Conservation (phyloP, 2,329 filamentous ascomycete genomes). For the Waltergamsia citrina region DNA sequence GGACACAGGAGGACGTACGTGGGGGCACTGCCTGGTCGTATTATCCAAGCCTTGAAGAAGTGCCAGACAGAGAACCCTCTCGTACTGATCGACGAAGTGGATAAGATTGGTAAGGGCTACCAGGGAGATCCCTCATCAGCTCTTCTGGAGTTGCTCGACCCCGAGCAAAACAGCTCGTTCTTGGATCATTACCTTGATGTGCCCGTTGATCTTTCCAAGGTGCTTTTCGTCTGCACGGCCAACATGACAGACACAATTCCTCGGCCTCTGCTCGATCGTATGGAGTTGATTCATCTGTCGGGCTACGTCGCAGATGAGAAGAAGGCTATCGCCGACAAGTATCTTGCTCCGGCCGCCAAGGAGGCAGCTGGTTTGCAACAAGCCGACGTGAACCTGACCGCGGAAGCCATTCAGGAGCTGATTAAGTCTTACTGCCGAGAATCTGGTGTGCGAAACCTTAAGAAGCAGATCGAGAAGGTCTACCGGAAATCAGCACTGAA, state of each 20-base stretch:
- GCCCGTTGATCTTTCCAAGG: constrained; percentile 92
- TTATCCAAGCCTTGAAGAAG: constrained; percentile 97
- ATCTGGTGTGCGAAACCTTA: constrained; percentile 91
- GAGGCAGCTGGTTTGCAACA: constrained; percentile 85
- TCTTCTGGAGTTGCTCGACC: constrained; percentile 85
- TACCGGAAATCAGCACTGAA: constrained; percentile 96
- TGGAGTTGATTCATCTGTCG: constrained; percentile 95
- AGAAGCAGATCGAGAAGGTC: constrained; percentile 99
- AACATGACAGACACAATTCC: constrained; percentile 99
- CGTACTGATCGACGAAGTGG: constrained; percentile 92
- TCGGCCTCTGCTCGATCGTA: constrained; percentile 83
- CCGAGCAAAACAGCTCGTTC: constrained; percentile 96
- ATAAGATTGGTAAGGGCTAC: constrained; percentile 95
- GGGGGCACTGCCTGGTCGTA: constrained; percentile 86
- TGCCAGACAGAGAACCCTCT: constrained; percentile 97
- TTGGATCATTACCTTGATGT: constrained; percentile 98
- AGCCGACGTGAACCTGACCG: constrained; percentile 78
- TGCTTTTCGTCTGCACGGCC: constrained; percentile 95
- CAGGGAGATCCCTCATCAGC: constrained; percentile 95
- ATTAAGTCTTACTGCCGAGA: constrained; percentile 99
- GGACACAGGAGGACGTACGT: constrained; percentile 95
- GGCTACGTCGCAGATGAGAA: constrained; percentile 98
- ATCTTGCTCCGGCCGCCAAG: constrained; percentile 89
- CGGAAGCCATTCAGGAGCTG: constrained; percentile 85
- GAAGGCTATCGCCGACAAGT: constrained; percentile 93